A percentile compares a stretch with the other conserved stretches of the same genome.
Evolutionary conservation across 2,329 filamentous ascomycete genomes (phyloP).

Genomic region (Ceratocystis destructans): DNA sequence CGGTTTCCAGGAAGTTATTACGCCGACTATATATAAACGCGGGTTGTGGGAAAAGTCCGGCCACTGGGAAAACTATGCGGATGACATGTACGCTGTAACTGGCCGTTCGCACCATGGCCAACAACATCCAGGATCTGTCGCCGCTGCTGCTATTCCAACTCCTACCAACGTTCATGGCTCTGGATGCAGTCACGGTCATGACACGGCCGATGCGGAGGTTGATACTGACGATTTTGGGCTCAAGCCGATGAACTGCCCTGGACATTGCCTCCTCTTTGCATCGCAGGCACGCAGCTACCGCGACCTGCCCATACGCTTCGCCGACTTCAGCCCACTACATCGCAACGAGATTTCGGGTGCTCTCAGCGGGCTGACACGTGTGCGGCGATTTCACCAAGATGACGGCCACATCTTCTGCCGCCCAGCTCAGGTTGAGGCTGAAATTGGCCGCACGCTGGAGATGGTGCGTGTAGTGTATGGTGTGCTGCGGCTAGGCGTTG

Average conservation of each 20-base stretch:
- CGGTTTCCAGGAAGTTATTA: slow-evolving; percentile 79
- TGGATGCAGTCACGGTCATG: slow-evolving; percentile 24
- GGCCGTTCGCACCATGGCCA: slow-evolving; percentile 30
- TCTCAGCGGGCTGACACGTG: slow-evolving; percentile 66
- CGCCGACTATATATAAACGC: slow-evolving; percentile 82
- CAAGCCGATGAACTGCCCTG: slow-evolving; percentile 90
- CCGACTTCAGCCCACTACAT: slow-evolving; percentile 78
- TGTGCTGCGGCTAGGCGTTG: slow-evolving; percentile 50
- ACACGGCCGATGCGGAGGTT: slow-evolving; percentile 28
- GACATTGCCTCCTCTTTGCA: slow-evolving; percentile 73
- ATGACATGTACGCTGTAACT: slow-evolving; percentile 80
- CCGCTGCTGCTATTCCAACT: not conserved
- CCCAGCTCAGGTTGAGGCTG: slow-evolving; percentile 57
- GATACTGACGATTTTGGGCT: slow-evolving; percentile 62
- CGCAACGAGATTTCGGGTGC: slow-evolving; percentile 75
- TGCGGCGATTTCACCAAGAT: slow-evolving; percentile 79
- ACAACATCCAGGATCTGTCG: not conserved
- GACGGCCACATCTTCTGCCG: slow-evolving; percentile 85
- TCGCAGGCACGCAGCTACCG: slow-evolving; percentile 60
- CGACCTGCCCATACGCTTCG: slow-evolving; percentile 69
- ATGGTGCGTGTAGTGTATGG: slow-evolving; percentile 62
- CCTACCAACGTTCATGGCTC: not conserved
- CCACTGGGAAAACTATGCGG: slow-evolving; percentile 77
- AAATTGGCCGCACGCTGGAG: slow-evolving; percentile 59
- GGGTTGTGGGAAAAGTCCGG: slow-evolving; percentile 75